A percentile compares a stretch with the other conserved stretches of the same genome.
These are phyloP conservation scores for Oxyria digyna DNA, from an alignment of 148 eudicot genomes.

Conservation along the genomic window DNA sequence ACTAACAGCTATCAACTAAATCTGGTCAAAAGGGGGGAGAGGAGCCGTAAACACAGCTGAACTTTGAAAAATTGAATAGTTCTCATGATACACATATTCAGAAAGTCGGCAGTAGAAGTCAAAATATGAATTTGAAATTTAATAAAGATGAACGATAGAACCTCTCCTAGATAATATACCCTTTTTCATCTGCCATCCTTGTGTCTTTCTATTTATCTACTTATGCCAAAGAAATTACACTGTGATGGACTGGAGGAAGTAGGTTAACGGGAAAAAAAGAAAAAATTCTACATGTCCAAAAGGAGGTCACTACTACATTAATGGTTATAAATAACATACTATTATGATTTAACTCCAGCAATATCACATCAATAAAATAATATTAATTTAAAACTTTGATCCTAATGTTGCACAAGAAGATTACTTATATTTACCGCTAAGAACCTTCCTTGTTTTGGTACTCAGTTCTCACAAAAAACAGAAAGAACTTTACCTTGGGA, in stretches of 20 bases:
- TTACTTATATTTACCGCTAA: neutral
- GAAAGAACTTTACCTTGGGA: conserved; percentile 48
- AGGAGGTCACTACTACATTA: neutral
- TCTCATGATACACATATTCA: neutral
- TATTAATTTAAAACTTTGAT: neutral
- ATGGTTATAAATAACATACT: neutral
- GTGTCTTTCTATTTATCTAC: neutral
- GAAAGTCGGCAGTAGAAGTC: neutral
- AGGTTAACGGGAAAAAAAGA: neutral
- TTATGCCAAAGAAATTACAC: neutral
- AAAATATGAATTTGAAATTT: too few species aligned
- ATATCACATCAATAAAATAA: neutral
- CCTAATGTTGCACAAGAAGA: neutral
- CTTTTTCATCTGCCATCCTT: neutral
- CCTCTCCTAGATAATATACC: neutral
- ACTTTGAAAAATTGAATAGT: too few species aligned
- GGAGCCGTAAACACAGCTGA: too few species aligned
- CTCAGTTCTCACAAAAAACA: neutral
- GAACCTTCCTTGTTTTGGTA: neutral
- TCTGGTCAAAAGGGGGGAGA: too few species aligned
- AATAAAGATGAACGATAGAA: neutral
- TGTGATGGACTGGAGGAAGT: neutral
- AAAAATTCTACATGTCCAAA: neutral
- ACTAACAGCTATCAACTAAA: too few species aligned
- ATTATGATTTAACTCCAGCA: neutral